Evolutionary conservation across 164 flowering plant species (phyloP), one percentile per base, ranked within the genome.

Genomic region (Litsea cubeba): DNA sequence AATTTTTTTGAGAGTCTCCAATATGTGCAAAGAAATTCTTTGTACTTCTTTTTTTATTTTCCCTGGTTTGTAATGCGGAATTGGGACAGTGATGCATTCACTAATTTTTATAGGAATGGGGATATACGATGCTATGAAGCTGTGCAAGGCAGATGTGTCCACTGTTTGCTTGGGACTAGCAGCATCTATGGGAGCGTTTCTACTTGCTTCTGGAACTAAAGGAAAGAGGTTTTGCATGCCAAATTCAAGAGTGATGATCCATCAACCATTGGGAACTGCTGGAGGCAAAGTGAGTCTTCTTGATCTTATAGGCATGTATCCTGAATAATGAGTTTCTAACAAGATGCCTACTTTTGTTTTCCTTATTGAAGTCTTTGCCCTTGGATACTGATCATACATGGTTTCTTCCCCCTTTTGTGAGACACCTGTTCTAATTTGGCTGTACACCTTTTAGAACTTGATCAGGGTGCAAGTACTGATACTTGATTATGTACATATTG

Each of bases 211-310:
- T 82, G 99, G 99, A 69, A 72, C 89, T 12, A 96, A 92, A 85
- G 99, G 97, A 71, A 96, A 96, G 82, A 85, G 98, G 76, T 92
- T 78, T 72, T 91, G 97, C 85, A 92, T 96, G 98, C 99, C 99
- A 51, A 96, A 96, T 86, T 78, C 89, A 17, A 87, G 89, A 85
- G 93, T 96, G 50, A 96, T 96, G 99, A 89, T 96, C 81, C 99
- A 91, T 84, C 95, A 89, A 73, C 97, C 97, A 0, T 90, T 81
- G 80, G 95, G 97, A 76, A 78, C 84, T 67, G 82, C 89, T 57
- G 92, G 91, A 23, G 98, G 97, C 23, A 86, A 86, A 73, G 99
- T 90, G 81, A 78, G 91, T 81, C 46, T 66, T 28, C 46, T 32
- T 66, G 5, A 30, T 66, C 46, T 66, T 30, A 30, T 32, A 30